Conservation (phyloP, 108 stramenopile genomes). For the Fragilaria crotonensis region DNA sequence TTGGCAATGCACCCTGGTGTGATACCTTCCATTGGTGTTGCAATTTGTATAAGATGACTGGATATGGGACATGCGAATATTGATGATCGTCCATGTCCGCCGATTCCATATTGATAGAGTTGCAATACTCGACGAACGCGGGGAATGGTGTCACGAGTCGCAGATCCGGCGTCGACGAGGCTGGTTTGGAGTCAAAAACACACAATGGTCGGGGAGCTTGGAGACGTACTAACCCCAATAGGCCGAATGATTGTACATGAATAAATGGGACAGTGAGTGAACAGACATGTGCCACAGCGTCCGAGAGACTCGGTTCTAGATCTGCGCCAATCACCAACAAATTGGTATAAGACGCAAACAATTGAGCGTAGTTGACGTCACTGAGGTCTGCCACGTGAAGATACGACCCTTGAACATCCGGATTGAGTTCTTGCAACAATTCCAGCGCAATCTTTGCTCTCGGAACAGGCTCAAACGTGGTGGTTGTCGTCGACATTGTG, state of each 20-base stretch:
- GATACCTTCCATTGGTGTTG: conserved; percentile 37
- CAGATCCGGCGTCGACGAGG: conserved; percentile 58
- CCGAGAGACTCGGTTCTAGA: conserved; percentile 51
- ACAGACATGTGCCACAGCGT: conserved; percentile 51
- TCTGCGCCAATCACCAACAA: conserved; percentile 86
- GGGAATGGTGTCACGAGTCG: conserved; percentile 51
- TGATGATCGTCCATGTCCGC: conserved; percentile 51
- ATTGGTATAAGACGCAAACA: conserved; percentile 3
- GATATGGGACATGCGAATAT: conserved; percentile 84
- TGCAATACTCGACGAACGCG: conserved; percentile 23
- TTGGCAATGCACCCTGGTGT: conserved; percentile 29
- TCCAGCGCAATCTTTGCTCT: conserved; percentile 34
- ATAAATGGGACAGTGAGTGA: conserved; percentile 59
- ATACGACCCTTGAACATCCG: conserved; percentile 61
- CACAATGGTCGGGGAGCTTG: conserved; percentile 42
- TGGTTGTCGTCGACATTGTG: neutral
- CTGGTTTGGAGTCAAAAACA: conserved; percentile 68
- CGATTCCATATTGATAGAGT: conserved; percentile 26
- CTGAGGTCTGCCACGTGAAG: conserved; percentile 12
- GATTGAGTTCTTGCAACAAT: conserved; percentile 69
- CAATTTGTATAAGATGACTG: conserved; percentile 60
- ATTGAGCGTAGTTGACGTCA: neutral
- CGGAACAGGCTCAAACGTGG: conserved; percentile 1
- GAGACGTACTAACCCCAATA: conserved; percentile 81
- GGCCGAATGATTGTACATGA: conserved; percentile 75